A percentile compares a stretch with the other conserved stretches of the same genome.
Conservation (phyloP, 176 grass and related monocot species). For the Hordeum marinum region DNA sequence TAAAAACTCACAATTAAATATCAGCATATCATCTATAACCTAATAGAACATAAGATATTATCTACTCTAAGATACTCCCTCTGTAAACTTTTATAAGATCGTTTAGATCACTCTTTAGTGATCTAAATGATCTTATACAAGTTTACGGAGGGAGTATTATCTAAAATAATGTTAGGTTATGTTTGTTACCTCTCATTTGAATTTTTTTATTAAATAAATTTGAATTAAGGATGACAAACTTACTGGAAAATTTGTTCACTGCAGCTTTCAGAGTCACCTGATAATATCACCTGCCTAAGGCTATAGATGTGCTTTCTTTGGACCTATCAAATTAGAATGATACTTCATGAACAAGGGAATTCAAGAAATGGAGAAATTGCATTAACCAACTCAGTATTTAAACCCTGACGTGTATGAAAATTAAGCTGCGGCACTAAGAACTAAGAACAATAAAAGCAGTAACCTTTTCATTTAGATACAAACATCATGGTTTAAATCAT, state of each 20-base stretch:
- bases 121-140: too few relatives aligned
- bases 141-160: background rate
- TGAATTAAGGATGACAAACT: constrained; percentile 36
- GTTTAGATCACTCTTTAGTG: too few relatives aligned
- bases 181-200: background rate
- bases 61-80: background rate
- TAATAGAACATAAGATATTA: background rate
- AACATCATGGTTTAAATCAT: background rate
- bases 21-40: background rate
- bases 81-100: too few relatives aligned
- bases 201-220: constrained; percentile 11
- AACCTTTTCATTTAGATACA: background rate
- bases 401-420: background rate
- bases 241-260: constrained; percentile 87
- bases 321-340: constrained; percentile 52
- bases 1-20: background rate
- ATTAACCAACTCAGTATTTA: background rate
- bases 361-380: background rate
- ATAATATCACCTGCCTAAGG: constrained; percentile 97
- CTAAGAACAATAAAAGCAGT: constrained; percentile 10
- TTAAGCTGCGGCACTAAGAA: background rate
- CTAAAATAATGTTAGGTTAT: constrained; percentile 5
- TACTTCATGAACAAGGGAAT: constrained; percentile 6
- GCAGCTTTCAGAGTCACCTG: constrained; percentile 76
- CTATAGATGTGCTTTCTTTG: constrained; percentile 96